Evolutionary conservation across 192 early-diverging fungal species (phyloP).

Genomic region (Rhizophagus prolifer): DNA sequence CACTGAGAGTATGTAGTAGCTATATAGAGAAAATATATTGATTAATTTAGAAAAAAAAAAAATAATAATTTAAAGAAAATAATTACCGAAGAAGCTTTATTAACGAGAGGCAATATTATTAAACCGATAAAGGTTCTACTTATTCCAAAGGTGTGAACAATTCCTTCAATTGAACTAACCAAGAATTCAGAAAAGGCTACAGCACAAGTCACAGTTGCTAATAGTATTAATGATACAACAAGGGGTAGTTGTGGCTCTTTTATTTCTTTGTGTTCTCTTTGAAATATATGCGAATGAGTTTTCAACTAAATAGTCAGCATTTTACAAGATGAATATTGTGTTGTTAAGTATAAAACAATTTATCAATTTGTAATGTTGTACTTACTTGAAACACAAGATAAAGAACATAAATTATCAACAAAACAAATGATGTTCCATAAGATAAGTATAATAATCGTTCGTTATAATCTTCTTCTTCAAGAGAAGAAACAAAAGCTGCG

Average conservation of each 20-base stretch:
- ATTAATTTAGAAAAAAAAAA: neutral
- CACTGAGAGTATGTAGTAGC: conserved; percentile 79
- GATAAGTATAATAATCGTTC: conserved; percentile 55
- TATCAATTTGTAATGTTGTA: too few relatives aligned
- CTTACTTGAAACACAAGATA: too few relatives aligned
- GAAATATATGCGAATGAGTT: neutral
- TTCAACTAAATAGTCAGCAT: neutral
- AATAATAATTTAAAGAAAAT: neutral
- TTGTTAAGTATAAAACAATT: too few relatives aligned
- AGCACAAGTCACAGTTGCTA: conserved; percentile 65
- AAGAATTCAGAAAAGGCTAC: conserved; percentile 84
- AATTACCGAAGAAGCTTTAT: conserved; percentile 70
- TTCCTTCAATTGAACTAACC: conserved; percentile 76
- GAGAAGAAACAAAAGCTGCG: conserved; percentile 49
- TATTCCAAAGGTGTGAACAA: conserved; percentile 71
- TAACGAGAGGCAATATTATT: conserved; percentile 86
- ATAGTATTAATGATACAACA: conserved; percentile 31
- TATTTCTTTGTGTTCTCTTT: conserved; percentile 45
- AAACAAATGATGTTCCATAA: conserved; percentile 63
- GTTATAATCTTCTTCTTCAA: conserved; percentile 15
- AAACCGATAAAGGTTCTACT: conserved; percentile 87
- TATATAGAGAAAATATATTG: conserved; percentile 24
- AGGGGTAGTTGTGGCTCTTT: conserved; percentile 61
- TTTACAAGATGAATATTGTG: neutral
- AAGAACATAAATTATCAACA: conserved; percentile 61